Base-by-base conservation (phyloP, 805 yeast genomes). In the Teunomyces funiuensis region DNA sequence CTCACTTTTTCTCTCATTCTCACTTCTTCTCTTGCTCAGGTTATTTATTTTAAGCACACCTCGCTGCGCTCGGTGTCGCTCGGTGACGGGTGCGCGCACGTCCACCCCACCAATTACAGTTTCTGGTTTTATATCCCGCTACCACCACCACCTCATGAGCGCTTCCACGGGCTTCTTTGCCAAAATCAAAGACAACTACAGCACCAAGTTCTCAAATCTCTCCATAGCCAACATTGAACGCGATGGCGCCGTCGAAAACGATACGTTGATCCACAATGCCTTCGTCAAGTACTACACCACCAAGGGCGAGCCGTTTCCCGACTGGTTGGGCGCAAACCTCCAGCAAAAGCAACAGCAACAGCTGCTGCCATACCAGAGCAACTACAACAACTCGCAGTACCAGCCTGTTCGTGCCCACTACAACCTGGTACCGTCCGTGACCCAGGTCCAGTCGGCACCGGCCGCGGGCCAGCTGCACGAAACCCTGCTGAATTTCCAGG, bases 221-320 rank as follows among this genome's bases (percentile, higher is more conserved):
- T 59, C 71, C 2, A 44, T 68, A 7, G 49, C 65, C 11, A 47
- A 55, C 19, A 46, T 50, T 4, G 76, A 70, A 28, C 64, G 61
- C 33, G 76, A 70, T 52, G 76, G 76, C 4, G 39, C 43, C 37
- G 42, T 59, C 2, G 69, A 61, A 28, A 63, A 63, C 36, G 71
- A 65, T 23, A 70, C 76, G 1, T 56, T 70, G 41, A 62, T 70
- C 46, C 74, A 70, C 55, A 61, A 65, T 45, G 74, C 76, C 2
- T 69, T 70, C 45, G 69, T 68, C 28, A 61, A 60, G 39, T 66
- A 63, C 49, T 70, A 55, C 41, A 22, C 37, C 4, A 19, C 50
- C 5, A 53, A 52, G 14, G 47, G 53, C 26, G 54, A 57, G 37
- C 60, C 65, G n/a, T 70, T 63, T 41, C 76, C 76, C 17, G 74